phyloP scores from a whole-genome alignment of 2,329 filamentous ascomycete genomes.

The Aspergillus pseudoterreus region DNA sequence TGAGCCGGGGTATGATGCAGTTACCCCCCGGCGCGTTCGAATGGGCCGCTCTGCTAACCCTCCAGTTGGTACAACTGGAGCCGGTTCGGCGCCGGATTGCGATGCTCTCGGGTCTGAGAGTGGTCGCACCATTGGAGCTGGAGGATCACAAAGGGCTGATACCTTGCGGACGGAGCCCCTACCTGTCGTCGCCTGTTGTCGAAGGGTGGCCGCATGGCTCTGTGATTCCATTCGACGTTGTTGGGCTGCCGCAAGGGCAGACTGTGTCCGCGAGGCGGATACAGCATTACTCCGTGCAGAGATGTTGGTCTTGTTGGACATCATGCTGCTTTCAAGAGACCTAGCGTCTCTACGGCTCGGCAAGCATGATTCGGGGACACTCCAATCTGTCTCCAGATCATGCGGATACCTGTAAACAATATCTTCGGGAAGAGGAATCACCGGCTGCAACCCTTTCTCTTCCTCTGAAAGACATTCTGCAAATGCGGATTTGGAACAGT shows the following conservation, averaged over 20 bases:
- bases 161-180: constrained; percentile 27
- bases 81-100: constrained; percentile 10
- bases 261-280: constrained; percentile 34
- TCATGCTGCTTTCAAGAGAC: constrained; percentile 23
- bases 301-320: constrained; percentile 25
- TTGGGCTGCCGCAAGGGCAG: constrained; percentile 39
- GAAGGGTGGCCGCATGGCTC: constrained; percentile 46
- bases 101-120: constrained; percentile 17
- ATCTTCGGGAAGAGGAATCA: constrained; percentile 44
- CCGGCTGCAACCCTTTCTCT: constrained; percentile 41
- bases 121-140: constrained; percentile 13
- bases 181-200: constrained; percentile 42
- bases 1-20: constrained; percentile 32
- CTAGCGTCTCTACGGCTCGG: constrained; percentile 21
- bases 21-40: constrained; percentile 32
- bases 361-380: constrained; percentile 22
- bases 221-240: constrained; percentile 38
- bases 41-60: constrained; percentile 39
- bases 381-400: constrained; percentile 40
- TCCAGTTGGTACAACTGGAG: constrained; percentile 20
- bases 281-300: constrained; percentile 26
- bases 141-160: constrained; percentile 21
- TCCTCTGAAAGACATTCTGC: constrained; percentile 47
- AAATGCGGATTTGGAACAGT: constrained; percentile 43
- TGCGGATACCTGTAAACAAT: constrained; percentile 45